Evolutionary conservation across 345 rosid species (phyloP).

Genomic region (Erysimum cheiranthoides): DNA sequence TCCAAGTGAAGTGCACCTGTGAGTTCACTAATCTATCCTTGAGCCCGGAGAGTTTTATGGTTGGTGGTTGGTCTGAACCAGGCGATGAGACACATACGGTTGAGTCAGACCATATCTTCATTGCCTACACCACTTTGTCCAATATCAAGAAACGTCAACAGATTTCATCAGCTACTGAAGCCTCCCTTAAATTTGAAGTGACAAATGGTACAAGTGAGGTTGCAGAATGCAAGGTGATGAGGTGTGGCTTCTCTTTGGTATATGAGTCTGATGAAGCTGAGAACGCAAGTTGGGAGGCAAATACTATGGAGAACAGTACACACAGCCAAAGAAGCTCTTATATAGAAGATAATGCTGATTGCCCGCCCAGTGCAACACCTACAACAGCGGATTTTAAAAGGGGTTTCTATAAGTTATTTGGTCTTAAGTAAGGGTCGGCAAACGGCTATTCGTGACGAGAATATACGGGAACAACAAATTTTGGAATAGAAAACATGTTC

Average conservation of each 20-base stretch:
- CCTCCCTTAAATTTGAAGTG: constrained; percentile 30
- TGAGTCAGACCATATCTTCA: constrained; percentile 32
- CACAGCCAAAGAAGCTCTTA: background rate
- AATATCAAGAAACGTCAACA: constrained; percentile 3
- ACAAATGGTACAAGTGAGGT: constrained; percentile 31
- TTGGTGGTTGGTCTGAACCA: constrained; percentile 33
- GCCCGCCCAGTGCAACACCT: background rate
- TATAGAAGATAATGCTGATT: background rate
- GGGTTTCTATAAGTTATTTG: too few species aligned
- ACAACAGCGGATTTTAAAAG: background rate
- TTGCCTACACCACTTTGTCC: constrained; percentile 18
- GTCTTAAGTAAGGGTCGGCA: too few species aligned
- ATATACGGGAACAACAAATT: too few species aligned
- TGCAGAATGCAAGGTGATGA: constrained; percentile 22
- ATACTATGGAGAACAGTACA: background rate
- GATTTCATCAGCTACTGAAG: background rate
- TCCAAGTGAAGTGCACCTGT: constrained; percentile 25
- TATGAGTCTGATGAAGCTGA: constrained; percentile 15
- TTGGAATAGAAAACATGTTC: too few species aligned
- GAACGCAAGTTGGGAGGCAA: background rate
- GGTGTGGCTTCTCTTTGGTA: constrained; percentile 31
- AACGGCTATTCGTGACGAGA: too few species aligned
- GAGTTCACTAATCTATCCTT: background rate
- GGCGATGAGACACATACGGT: constrained; percentile 14
- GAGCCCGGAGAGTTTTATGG: background rate